These are phyloP conservation scores for Sugiyamaella chiloensis DNA, from an alignment of 805 yeast genomes.

Conservation along the genomic window DNA sequence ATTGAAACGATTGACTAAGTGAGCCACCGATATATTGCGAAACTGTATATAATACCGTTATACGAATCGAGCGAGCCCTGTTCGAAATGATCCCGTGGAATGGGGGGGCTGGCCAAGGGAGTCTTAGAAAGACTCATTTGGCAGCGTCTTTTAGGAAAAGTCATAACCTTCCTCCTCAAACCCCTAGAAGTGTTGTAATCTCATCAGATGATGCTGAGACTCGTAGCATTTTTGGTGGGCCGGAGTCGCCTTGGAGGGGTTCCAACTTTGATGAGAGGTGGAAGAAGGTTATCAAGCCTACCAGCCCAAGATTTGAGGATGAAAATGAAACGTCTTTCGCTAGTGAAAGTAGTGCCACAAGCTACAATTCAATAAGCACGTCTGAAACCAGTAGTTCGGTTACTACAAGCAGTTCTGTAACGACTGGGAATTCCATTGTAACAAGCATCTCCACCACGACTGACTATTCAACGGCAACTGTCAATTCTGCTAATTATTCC, in stretches of 20 bases:
- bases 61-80: too few species aligned
- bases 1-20: too few species aligned
- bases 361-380: conserved; percentile 2
- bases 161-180: conserved; percentile 3
- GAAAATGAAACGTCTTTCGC: neutral
- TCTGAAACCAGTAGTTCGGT: neutral
- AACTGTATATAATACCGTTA: too few species aligned
- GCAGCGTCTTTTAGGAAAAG: neutral
- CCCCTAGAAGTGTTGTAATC: neutral
- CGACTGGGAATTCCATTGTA: neutral
- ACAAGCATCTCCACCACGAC: neutral
- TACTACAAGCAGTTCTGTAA: neutral
- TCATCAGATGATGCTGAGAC: conserved; percentile 1
- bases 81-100: conserved; percentile 2
- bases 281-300: conserved; percentile 3
- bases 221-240: conserved; percentile 11
- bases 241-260: conserved; percentile 22
- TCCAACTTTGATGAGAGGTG: conserved; percentile 18
- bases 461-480: neutral
- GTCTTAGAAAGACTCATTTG: neutral
- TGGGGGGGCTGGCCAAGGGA: neutral
- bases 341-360: neutral
- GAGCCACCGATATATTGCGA: too few species aligned
- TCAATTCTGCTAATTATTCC: neutral
- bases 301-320: neutral